A percentile compares a stretch with the other conserved stretches of the same genome.
These are phyloP conservation scores for Schoenoplectus triqueter DNA, from an alignment of 202 grass and related monocot species.

Conservation along the genomic window DNA sequence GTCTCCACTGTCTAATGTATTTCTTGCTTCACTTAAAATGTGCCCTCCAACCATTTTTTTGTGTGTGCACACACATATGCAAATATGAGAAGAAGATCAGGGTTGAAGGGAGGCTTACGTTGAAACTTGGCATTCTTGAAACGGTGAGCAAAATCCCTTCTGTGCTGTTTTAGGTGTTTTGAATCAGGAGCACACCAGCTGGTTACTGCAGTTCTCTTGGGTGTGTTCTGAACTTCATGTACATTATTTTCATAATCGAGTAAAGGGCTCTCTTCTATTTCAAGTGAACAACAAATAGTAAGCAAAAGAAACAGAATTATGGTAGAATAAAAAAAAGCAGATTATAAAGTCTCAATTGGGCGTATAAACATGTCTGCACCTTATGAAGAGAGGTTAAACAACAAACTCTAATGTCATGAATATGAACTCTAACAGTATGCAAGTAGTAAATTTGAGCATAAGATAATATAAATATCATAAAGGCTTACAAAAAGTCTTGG, in stretches of 20 bases:
- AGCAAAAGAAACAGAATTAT: constrained; percentile 14
- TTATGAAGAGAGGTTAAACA: not conserved
- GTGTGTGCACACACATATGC: too few relatives aligned
- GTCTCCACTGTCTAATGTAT: too few relatives aligned
- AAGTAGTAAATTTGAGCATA: constrained; percentile 5
- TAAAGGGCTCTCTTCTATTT: constrained; percentile 66
- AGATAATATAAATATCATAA: not conserved
- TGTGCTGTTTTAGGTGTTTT: constrained; percentile 50
- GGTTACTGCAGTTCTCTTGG: constrained; percentile 46
- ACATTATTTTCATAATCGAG: constrained; percentile 60
- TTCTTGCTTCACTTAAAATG: too few relatives aligned
- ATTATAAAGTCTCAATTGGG: not conserved
- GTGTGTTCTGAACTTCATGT: constrained; percentile 61
- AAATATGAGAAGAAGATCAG: constrained; percentile 4
- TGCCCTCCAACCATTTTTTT: too few relatives aligned
- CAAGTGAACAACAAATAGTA: constrained; percentile 37
- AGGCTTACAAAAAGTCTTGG: not conserved
- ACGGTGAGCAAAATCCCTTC: constrained; percentile 35
- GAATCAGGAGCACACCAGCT: constrained; percentile 47
- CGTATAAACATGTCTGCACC: not conserved
- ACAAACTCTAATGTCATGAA: not conserved
- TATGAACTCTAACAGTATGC: not conserved
- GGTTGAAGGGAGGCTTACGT: constrained; percentile 45
- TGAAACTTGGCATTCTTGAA: constrained; percentile 52
- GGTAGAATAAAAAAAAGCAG: constrained; percentile 15